Evolutionary conservation across 352 stramenopile species (phyloP), one percentile per base, ranked within the genome.

Genomic region (Pythium periplocum): DNA sequence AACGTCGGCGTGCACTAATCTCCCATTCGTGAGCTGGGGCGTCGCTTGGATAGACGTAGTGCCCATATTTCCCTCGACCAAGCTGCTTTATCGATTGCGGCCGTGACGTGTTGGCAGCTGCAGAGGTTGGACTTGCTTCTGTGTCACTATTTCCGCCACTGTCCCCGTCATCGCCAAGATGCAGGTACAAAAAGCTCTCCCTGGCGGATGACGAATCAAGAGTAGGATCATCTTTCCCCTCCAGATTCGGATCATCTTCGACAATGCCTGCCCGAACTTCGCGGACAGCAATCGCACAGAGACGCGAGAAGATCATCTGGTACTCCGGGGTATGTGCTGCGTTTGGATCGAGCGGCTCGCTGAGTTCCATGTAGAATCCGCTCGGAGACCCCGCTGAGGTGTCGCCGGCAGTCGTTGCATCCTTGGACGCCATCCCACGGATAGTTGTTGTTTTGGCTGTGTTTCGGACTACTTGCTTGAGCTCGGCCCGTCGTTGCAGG

Each of bases 31-130:
- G 57, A 39, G 69, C 68, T 0, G 65, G 58, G 17, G 76, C 68
- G 34, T 92, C 82, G 31, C 74, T 88, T 8, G 79, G 78, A 49
- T 88, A 90, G 26, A 87, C 64, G 43, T 87, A 83, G 4, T 76
- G 80, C 2, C 79, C 75, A 51, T 85, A 57, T 55, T 78, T 76
- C 0, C 75, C 66, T 42, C 80, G 84, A 37, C 70, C 73, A 30
- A 86, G 57, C 48, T 83, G 73, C 48, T 86, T 83, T 9, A 88
- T 62, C 9, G 75, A 78, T 55, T 80, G 72, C 1, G 11, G 41
- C 66, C 61, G 59, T 12, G 39, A 34, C 26, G 32, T 6, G 37
- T n/a, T 6, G 6, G 2, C 26, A 4, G 38, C 37, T 9, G 32
- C 12, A 6, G 32, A 26, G 17, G 17, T 26, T 26, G 17, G 17